Evolutionary conservation across 148 eudicot species (phyloP).

Genomic region (Cornus suecica): DNA sequence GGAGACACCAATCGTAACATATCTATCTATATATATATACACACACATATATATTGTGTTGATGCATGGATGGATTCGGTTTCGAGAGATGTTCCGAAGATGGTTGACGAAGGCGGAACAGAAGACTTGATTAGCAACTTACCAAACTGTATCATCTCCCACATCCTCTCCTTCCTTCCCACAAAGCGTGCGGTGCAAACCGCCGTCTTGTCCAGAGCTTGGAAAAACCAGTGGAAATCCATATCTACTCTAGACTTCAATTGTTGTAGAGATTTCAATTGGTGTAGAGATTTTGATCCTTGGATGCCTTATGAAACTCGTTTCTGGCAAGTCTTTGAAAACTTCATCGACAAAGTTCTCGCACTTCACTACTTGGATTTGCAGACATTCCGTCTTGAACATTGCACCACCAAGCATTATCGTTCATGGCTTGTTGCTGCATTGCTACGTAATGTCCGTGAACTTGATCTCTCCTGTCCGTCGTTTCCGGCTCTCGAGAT

Average conservation of each 20-base stretch:
- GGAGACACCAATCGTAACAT: no score
- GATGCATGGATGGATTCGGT: conserved; percentile 2
- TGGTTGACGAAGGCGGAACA: background rate
- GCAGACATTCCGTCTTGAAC: conserved; percentile 16
- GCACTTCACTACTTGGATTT: conserved; percentile 3
- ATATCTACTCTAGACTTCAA: conserved; percentile 16
- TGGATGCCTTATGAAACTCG: no score
- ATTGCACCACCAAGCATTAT: no score
- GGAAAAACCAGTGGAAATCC: conserved; percentile 1
- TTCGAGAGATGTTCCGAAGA: background rate
- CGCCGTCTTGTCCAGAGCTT: conserved; percentile 6
- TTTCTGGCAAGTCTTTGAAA: no score
- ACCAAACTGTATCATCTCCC: background rate
- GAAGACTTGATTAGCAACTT: conserved; percentile 16
- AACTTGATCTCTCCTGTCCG: conserved; percentile 5
- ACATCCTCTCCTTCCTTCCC: conserved; percentile 16
- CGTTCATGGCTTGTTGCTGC: conserved; percentile 14
- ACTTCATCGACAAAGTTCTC: conserved; percentile 5
- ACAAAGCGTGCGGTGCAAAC: conserved; percentile 17
- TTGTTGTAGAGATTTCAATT: background rate
- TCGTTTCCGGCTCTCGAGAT: no score
- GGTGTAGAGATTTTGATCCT: no score
- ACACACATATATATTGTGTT: no score
- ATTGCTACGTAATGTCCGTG: conserved; percentile 8
- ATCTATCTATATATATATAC: no score